Base-by-base conservation (phyloP, 2,329 filamentous ascomycete genomes). In the Beauveria sp. region DNA sequence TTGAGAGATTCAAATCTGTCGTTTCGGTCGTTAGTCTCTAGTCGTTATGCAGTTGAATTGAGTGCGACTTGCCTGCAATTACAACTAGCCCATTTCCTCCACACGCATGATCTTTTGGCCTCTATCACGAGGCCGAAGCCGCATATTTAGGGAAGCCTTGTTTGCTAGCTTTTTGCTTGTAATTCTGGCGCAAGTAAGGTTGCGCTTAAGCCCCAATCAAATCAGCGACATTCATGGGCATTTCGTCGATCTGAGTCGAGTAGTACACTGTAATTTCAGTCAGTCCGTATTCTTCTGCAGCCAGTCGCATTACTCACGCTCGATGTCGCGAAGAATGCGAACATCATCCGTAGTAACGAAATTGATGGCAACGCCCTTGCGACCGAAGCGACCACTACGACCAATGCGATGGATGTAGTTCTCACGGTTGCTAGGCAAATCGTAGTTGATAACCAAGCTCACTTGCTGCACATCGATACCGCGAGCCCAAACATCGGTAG, bases 351-450 rank as follows among this genome's bases (percentile, higher is more conserved):
- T 96, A 3, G 94, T 99, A 67, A 99, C 94, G 72, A 99, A 99
- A 81, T 99, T 99, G 83, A 99, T 99, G 43, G 94, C 94, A 66
- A 99, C 94, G 83, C 94, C 94, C 81, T 99, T 99, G 70, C 94
- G 86, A 70, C 94, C 94, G 70, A 99, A 99, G 67, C 94, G 86
- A 68, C 94, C 94, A 73, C 91, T 94, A 73, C 94, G 87, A 73
- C 94, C 94, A 70, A 99, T 99, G 69, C 94, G 89, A 80, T 99
- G 94, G 76, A 99, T 97, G 77, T 99, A 99, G 80, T 99, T 99
- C 79, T 99, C 94, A 83, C 94, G 92, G 77, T 99, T 97, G 77
- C 90, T 94, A 3, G 94, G 94, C 63, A 99, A 81, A 74, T 99
- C 94, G 76, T 99, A 99, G 81, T 99, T 99, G 82, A 99, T 99